Base-by-base conservation (phyloP, 164 flowering plant genomes). In the Nymphaea thermarum region DNA sequence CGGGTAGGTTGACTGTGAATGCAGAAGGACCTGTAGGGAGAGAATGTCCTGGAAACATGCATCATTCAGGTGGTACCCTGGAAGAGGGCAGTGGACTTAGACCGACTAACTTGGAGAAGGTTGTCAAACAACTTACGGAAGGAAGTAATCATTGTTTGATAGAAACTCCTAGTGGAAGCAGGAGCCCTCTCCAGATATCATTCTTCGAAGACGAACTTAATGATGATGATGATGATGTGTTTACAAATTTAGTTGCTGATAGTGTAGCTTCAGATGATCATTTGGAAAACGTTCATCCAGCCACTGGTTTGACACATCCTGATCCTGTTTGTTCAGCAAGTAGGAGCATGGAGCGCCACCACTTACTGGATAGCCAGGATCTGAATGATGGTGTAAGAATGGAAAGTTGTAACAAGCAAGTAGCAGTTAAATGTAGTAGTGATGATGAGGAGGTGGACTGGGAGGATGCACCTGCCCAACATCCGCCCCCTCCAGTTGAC, bases 391-490 rank as follows among this genome's bases (percentile, higher is more conserved):
- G 36, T 25, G 36, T 25, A 25, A 47, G 7, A 12, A 47, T 47
- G 55, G 55, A 47, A 6, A 12, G 7, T 47, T 6, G 55, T 12
- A 47, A 47, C 55, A 47, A 2, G 12, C 64, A 61, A 36, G n/a
- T n/a, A n/a, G n/a, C 25, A 36, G 64, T 36, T 53, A 55, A 8
- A 61, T n/a, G 42, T 36, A 36, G 64, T 36, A 71, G 68, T 74
- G 81, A 79, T 73, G 92, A 80, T 18, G 79, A 75, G 77, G 93
- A 85, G 57, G 83, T 87, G 65, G 96, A 87, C 68, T 87, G 94
- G 97, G 91, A 87, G 77, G 95, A 91, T 67, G 94, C 83, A 68
- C 60, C 65, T 43, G 60, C 64, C 66, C 67, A 65, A 63, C 68
- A 74, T 43, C 69, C 74, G 6, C 43, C 71, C 65, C 66, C 36